These are phyloP conservation scores for Chlorociboria aeruginascens DNA, from an alignment of 495 filamentous ascomycete genomes.

Conservation along the genomic window DNA sequence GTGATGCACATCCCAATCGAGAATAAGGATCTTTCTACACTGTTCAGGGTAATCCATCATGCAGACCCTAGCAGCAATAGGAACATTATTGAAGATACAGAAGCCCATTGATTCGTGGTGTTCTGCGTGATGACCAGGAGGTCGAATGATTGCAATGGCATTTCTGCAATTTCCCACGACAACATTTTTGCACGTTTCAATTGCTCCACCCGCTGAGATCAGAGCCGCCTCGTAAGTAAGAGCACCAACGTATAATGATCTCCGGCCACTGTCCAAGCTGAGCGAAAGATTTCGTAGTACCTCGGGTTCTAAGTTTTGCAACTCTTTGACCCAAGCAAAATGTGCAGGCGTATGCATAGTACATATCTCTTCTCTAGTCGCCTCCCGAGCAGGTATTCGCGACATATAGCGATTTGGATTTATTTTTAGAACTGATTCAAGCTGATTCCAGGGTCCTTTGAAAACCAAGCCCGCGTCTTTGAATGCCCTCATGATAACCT, in stretches of 20 bases:
- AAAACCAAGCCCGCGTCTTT: constrained; percentile 64
- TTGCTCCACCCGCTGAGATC: constrained; percentile 85
- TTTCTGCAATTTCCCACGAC: constrained; percentile 74
- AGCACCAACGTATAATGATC: constrained; percentile 83
- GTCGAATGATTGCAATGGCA: constrained; percentile 86
- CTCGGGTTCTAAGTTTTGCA: constrained; percentile 38
- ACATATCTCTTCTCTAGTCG: constrained; percentile 63
- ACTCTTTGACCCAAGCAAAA: constrained; percentile 60
- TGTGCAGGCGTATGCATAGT: constrained; percentile 65
- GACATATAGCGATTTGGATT: constrained; percentile 49
- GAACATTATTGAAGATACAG: constrained; percentile 95
- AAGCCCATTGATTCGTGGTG: constrained; percentile 77
- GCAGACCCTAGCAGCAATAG: constrained; percentile 75
- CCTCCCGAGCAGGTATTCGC: constrained; percentile 63
- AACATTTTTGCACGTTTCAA: constrained; percentile 85
- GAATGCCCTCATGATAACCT: constrained; percentile 77
- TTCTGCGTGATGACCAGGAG: constrained; percentile 93
- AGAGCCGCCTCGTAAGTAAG: constrained; percentile 69
- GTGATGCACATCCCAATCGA: constrained; percentile 86
- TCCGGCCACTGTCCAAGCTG: constrained; percentile 47
- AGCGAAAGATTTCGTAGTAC: constrained; percentile 48
- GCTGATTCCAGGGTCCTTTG: constrained; percentile 32
- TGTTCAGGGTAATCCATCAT: constrained; percentile 60
- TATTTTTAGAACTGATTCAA: constrained; percentile 31
- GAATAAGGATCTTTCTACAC: constrained; percentile 79